A percentile compares a stretch with the other conserved stretches of the same genome.
phyloP scores from a whole-genome alignment of 345 rosid species.

The Ceriops tagal region DNA sequence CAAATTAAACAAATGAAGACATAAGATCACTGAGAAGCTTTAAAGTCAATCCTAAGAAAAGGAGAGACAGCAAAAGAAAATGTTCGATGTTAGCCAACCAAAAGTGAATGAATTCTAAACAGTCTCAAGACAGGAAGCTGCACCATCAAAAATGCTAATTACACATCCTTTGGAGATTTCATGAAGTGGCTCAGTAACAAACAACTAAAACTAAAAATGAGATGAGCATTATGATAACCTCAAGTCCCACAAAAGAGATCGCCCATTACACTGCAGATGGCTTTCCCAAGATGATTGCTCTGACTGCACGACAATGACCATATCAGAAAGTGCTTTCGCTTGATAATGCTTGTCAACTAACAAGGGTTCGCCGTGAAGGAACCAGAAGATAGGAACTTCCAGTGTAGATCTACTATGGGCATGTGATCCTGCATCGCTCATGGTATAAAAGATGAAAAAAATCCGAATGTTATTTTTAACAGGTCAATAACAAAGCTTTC shows the following conservation, averaged over 20 bases:
- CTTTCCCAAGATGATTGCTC: constrained; percentile 94
- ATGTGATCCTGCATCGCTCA: constrained; percentile 61
- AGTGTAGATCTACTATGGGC: constrained; percentile 89
- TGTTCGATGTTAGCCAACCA: neutral
- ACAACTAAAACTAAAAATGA: neutral
- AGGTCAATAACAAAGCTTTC: constrained; percentile 5
- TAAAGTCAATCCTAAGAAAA: no score
- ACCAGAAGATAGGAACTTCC: constrained; percentile 98
- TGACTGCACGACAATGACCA: constrained; percentile 92
- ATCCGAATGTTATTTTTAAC: neutral
- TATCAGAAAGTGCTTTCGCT: constrained; percentile 91
- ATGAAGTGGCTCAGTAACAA: neutral
- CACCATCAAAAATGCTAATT: neutral
- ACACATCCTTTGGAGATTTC: neutral
- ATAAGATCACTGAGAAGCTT: no score
- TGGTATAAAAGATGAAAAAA: constrained; percentile 3
- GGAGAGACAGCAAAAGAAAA: neutral
- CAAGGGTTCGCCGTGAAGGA: constrained; percentile 76
- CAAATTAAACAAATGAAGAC: no score
- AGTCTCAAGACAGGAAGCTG: neutral
- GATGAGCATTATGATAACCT: constrained; percentile 43
- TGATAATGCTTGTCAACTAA: constrained; percentile 92
- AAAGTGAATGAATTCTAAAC: neutral
- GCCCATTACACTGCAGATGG: constrained; percentile 94
- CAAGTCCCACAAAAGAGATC: constrained; percentile 85